A percentile compares a stretch with the other conserved stretches of the same genome.
Conservation (phyloP, 2,329 filamentous ascomycete genomes). For the Ceratocystis huliohia region DNA sequence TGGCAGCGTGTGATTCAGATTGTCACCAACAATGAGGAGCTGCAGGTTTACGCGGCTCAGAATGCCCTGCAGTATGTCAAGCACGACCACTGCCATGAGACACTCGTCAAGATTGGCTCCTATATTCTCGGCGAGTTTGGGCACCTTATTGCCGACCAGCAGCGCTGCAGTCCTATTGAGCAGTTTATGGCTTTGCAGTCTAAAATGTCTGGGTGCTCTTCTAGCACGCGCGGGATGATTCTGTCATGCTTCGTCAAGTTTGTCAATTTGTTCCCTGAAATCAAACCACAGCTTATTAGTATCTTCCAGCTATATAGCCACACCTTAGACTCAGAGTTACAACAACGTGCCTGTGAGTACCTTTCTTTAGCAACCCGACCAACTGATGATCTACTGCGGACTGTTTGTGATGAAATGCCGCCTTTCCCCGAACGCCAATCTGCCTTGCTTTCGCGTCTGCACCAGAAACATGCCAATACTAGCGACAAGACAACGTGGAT, state of each 20-base stretch:
- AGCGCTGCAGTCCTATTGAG: conserved; percentile 88
- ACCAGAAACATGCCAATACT: conserved; percentile 85
- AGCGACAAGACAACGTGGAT: conserved; percentile 97
- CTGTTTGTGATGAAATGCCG: conserved; percentile 96
- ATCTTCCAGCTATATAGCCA: conserved; percentile 90
- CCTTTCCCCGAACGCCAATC: conserved; percentile 93
- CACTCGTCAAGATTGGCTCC: conserved; percentile 90
- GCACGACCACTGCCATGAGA: conserved; percentile 88
- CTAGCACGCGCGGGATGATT: conserved; percentile 83
- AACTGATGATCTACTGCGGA: conserved; percentile 81
- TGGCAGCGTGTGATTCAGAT: conserved; percentile 99
- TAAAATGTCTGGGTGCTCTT: conserved; percentile 80
- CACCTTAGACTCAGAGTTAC: conserved; percentile 85
- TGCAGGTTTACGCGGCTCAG: conserved; percentile 91
- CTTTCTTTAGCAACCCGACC: conserved; percentile 71
- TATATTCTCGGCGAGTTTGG: conserved; percentile 96
- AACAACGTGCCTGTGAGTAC: conserved; percentile 94
- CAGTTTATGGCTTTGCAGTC: conserved; percentile 86
- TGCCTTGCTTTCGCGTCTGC: conserved; percentile 76
- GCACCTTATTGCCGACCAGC: conserved; percentile 84
- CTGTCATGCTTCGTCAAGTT: conserved; percentile 95
- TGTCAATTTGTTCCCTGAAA: conserved; percentile 95
- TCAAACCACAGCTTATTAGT: conserved; percentile 84
- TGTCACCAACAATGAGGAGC: conserved; percentile 96
- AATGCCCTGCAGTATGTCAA: conserved; percentile 89